phyloP scores from a whole-genome alignment of 1,284 basidiomycete genomes.

The Marasmius sp. region DNA sequence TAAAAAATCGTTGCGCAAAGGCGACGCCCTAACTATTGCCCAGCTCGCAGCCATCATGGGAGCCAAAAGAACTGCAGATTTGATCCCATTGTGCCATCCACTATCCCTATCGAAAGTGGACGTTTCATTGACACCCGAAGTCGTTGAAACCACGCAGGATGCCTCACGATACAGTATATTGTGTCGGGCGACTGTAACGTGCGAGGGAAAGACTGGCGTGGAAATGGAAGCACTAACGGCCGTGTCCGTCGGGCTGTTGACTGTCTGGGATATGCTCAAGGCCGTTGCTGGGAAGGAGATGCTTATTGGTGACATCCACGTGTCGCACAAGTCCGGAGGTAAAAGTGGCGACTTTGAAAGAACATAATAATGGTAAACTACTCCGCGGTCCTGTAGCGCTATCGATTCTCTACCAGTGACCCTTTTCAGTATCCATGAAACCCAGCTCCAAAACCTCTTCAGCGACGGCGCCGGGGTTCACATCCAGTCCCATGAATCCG shows the following conservation, averaged over 20 bases:
- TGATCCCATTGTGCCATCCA: constrained; percentile 88
- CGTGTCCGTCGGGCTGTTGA: constrained; percentile 76
- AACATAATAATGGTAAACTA: neutral
- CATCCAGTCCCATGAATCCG: constrained; percentile 34
- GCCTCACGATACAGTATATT: constrained; percentile 48
- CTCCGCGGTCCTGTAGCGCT: neutral
- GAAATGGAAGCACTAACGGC: constrained; percentile 94
- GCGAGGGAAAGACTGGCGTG: constrained; percentile 82
- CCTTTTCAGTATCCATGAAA: constrained; percentile 37
- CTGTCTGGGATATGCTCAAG: constrained; percentile 93
- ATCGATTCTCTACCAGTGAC: constrained; percentile 38
- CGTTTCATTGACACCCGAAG: constrained; percentile 56
- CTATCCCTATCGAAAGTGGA: constrained; percentile 69
- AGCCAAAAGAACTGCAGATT: constrained; percentile 76
- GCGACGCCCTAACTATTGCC: constrained; percentile 76
- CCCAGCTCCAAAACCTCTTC: constrained; percentile 48
- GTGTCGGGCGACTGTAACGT: constrained; percentile 68
- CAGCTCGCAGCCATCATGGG: constrained; percentile 88
- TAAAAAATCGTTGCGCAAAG: constrained; percentile 61
- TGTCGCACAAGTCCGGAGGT: constrained; percentile 73
- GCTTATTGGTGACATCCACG: constrained; percentile 69
- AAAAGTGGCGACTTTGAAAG: constrained; percentile 65
- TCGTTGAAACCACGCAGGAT: constrained; percentile 4
- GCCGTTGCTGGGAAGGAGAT: constrained; percentile 84
- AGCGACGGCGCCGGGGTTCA: constrained; percentile 21